Conservation (phyloP, 2,329 filamentous ascomycete genomes). For the Penicillium sp. region DNA sequence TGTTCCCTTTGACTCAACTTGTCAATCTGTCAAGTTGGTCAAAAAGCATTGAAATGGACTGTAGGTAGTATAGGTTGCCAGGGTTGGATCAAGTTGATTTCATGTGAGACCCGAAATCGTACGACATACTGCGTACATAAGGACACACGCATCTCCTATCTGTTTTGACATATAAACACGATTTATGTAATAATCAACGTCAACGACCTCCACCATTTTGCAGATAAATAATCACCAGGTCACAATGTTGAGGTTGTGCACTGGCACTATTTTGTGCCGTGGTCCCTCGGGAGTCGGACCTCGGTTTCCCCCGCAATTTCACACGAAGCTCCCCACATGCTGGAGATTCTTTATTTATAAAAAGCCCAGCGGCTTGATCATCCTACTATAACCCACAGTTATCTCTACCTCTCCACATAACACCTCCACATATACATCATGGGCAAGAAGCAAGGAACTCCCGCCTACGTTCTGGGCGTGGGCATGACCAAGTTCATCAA, state of each 20-base stretch:
- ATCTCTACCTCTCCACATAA: constrained; percentile 2
- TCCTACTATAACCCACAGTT: not conserved
- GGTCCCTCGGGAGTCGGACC: constrained; percentile 38
- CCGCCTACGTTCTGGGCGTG: constrained; percentile 87
- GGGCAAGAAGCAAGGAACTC: constrained; percentile 50
- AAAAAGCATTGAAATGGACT: not conserved
- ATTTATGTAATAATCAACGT: no score
- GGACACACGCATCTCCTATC: not conserved
- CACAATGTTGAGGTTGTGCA: not conserved
- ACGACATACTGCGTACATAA: not conserved
- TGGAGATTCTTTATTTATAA: constrained; percentile 5
- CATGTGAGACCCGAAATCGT: not conserved
- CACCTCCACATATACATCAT: constrained; percentile 39
- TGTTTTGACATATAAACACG: not conserved
- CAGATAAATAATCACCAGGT: not conserved
- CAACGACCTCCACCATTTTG: not conserved
- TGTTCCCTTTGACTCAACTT: not conserved
- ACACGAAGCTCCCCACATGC: constrained; percentile 14
- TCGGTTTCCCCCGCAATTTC: constrained; percentile 33
- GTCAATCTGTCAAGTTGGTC: not conserved
- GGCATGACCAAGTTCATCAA: constrained; percentile 99
- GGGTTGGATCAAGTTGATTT: not conserved
- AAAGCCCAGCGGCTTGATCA: not conserved
- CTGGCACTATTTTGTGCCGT: constrained; percentile 4
- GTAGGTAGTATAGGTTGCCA: not conserved